phyloP scores from a whole-genome alignment of 345 rosid genomes.

The Arabis hirsuta region DNA sequence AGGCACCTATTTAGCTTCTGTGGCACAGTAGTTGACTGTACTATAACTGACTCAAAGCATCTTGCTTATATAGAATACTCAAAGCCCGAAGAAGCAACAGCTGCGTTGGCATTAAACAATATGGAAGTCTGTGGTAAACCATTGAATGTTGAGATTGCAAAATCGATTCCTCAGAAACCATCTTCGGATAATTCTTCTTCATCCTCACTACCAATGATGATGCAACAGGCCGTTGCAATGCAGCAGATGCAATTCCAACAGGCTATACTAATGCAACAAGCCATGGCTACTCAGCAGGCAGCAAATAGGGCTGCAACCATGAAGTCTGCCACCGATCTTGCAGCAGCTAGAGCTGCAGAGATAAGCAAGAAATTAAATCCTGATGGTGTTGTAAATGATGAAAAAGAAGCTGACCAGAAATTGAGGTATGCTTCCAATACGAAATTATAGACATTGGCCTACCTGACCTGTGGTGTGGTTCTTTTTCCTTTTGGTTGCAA shows the following conservation, averaged over 20 bases:
- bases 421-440: conserved; percentile 55
- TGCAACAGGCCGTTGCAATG: conserved; percentile 99
- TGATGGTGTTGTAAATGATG: conserved; percentile 73
- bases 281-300: conserved; percentile 95
- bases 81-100: conserved; percentile 88
- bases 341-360: conserved; percentile 98
- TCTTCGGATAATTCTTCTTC: conserved; percentile 58
- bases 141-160: conserved; percentile 95
- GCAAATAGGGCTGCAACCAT: conserved; percentile 91
- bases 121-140: conserved; percentile 96
- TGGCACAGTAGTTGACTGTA: conserved; percentile 86
- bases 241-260: conserved; percentile 99
- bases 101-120: conserved; percentile 87
- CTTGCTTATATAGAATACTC: conserved; percentile 89
- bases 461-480: not conserved
- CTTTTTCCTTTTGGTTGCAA: not conserved
- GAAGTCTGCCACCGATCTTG: conserved; percentile 98
- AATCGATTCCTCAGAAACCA: conserved; percentile 85
- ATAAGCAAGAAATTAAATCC: conserved; percentile 86
- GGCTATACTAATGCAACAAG: conserved; percentile 96
- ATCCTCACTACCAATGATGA: conserved; percentile 92
- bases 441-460: not conserved
- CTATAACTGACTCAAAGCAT: conserved; percentile 84
- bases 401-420: conserved; percentile 57
- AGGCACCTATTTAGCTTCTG: conserved; percentile 90